Percentiles rank a stretch among this genome's conserved stretches.
phyloP scores from a whole-genome alignment of 2,329 filamentous ascomycete species.

The Dichotomopilus funicola region DNA sequence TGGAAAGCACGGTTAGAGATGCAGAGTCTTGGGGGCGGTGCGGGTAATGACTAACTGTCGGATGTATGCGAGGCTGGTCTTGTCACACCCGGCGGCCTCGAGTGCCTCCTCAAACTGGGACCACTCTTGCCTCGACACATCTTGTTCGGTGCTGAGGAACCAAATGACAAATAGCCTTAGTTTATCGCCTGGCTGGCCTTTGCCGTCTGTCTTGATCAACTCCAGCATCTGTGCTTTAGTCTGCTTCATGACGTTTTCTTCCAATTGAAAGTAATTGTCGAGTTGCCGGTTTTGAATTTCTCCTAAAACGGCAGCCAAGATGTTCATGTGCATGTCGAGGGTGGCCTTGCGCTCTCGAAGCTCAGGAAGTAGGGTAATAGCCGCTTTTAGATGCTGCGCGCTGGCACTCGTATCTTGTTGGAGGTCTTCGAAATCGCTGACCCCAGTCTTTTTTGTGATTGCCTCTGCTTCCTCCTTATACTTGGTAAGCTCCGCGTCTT shows the following conservation, averaged over 20 bases:
- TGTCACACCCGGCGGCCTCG: constrained; percentile 66
- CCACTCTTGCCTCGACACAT: constrained; percentile 76
- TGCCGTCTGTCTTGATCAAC: constrained; percentile 70
- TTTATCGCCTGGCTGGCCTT: constrained; percentile 84
- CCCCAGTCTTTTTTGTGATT: constrained; percentile 91
- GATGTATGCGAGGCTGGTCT: constrained; percentile 74
- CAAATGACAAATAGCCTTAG: constrained; percentile 93
- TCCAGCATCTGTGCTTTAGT: constrained; percentile 85
- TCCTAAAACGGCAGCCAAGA: constrained; percentile 65
- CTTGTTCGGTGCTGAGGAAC: constrained; percentile 89
- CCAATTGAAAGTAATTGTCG: constrained; percentile 92
- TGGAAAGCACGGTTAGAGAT: constrained; percentile 5
- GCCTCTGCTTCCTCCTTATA: constrained; percentile 95
- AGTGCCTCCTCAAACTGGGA: constrained; percentile 81
- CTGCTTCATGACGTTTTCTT: constrained; percentile 88
- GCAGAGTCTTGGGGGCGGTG: not conserved
- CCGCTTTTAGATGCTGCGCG: constrained; percentile 90
- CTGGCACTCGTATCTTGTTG: constrained; percentile 83
- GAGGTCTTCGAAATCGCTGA: constrained; percentile 85
- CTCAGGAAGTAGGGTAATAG: constrained; percentile 87
- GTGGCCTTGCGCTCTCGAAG: constrained; percentile 86
- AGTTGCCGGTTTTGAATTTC: constrained; percentile 93
- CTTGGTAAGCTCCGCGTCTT: constrained; percentile 78
- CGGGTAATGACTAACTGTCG: constrained; percentile 56
- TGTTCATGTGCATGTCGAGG: constrained; percentile 99